These are phyloP conservation scores for Verruconis gallopava DNA, from an alignment of 2,329 filamentous ascomycete species.

Conservation along the genomic window DNA sequence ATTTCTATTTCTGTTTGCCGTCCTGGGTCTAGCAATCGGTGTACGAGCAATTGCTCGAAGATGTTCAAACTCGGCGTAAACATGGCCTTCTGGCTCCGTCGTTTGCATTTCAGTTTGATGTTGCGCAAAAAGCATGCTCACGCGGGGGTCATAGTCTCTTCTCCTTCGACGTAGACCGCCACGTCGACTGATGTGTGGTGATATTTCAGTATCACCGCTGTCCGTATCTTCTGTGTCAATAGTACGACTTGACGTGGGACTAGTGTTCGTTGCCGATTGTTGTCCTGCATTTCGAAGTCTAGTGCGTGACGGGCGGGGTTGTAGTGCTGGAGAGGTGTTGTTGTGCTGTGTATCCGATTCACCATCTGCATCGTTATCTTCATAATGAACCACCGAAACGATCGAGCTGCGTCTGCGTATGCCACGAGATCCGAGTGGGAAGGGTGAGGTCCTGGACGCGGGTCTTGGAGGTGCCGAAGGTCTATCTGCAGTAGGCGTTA, in stretches of 20 bases:
- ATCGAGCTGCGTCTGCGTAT: slow-evolving; percentile 26
- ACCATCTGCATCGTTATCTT: slow-evolving; percentile 29
- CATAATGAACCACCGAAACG: slow-evolving; percentile 23
- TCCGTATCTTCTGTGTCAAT: slow-evolving; percentile 19
- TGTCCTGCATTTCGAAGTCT: slow-evolving; percentile 20
- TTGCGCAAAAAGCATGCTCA: slow-evolving; percentile 29
- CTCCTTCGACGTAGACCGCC: slow-evolving; percentile 17
- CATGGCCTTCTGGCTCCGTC: slow-evolving; percentile 16
- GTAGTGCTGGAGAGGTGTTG: slow-evolving; percentile 19
- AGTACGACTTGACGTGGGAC: slow-evolving; percentile 17
- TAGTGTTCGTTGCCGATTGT: slow-evolving; percentile 16
- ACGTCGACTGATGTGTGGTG: slow-evolving; percentile 18
- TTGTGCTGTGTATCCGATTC: slow-evolving; percentile 26
- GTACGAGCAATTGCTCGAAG: slow-evolving; percentile 23
- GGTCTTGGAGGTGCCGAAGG: slow-evolving; percentile 26
- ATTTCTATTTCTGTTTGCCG: slow-evolving; percentile 24
- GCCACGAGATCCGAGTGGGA: slow-evolving; percentile 23
- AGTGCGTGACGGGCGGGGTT: slow-evolving; percentile 22
- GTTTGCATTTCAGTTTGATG: slow-evolving; percentile 24
- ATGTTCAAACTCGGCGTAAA: slow-evolving; percentile 21
- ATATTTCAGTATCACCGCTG: slow-evolving; percentile 26
- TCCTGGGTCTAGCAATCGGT: slow-evolving; percentile 26
- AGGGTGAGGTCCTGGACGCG: slow-evolving; percentile 23
- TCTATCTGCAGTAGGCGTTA: slow-evolving; percentile 35
- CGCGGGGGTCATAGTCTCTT: slow-evolving; percentile 27